phyloP scores from a whole-genome alignment of 805 yeast species.

The Hermanozyma aechmeae region DNA sequence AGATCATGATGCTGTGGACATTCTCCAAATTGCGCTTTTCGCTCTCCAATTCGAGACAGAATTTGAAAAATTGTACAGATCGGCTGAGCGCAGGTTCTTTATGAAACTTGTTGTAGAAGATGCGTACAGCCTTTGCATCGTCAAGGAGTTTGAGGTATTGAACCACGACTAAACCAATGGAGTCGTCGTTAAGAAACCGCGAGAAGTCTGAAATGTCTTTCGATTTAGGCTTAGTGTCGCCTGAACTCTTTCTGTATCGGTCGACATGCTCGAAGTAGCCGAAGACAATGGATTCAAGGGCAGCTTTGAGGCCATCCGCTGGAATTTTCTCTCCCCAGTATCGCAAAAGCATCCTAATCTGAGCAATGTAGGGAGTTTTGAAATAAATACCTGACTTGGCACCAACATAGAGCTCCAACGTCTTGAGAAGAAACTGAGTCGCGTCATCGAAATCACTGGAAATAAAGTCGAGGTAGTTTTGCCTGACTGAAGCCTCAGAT shows the following conservation, averaged over 20 bases:
- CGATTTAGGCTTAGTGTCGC: constrained; percentile 2
- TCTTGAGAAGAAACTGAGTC: too few relatives aligned
- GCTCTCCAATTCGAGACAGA: constrained; percentile 46
- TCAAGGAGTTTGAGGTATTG: constrained; percentile 20
- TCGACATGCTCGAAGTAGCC: constrained; percentile 12
- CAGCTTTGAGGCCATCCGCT: constrained; percentile 6
- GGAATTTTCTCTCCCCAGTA: constrained; percentile 9
- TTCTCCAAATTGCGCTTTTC: constrained; percentile 32
- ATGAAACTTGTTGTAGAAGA: constrained; percentile 21
- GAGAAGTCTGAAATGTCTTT: constrained; percentile 13
- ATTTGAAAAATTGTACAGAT: constrained; percentile 47
- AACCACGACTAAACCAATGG: constrained; percentile 23
- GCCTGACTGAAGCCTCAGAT: constrained; percentile 14
- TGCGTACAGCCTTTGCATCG: constrained; percentile 7
- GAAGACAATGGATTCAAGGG: constrained; percentile 12
- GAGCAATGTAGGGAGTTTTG: constrained; percentile 11
- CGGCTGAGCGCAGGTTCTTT: constrained; percentile 21
- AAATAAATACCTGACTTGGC: constrained; percentile 7
- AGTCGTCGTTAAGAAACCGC: constrained; percentile 29
- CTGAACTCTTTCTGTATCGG: constrained; percentile 5
- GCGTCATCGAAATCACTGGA: constrained; percentile 10
- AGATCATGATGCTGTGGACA: constrained; percentile 34
- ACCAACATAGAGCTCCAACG: too few relatives aligned
- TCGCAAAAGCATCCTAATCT: constrained; percentile 2
- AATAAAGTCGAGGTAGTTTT: constrained; percentile 17